Evolutionary conservation across 2,329 filamentous ascomycete species (phyloP).

Genomic region (Hypomyces rosellus): DNA sequence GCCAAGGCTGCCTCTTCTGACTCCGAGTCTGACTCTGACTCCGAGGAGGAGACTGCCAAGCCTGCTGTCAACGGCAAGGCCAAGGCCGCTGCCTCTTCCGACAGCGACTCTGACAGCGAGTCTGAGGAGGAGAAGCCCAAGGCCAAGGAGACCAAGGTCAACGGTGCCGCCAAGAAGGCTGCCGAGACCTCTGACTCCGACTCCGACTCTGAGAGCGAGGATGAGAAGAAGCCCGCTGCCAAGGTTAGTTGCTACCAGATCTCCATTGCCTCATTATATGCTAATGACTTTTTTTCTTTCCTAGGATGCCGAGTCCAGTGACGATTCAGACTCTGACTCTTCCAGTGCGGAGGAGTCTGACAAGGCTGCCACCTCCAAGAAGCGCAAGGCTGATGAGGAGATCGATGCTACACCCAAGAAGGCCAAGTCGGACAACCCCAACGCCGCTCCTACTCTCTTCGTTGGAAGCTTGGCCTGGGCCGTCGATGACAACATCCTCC

Average conservation of each 20-base stretch:
- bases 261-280: not conserved
- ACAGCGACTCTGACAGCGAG: constrained; percentile 26
- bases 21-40: constrained; percentile 29
- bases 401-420: constrained; percentile 56
- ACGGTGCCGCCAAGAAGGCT: constrained; percentile 20
- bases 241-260: constrained; percentile 22
- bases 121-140: constrained; percentile 28
- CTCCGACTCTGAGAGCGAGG: constrained; percentile 27
- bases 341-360: constrained; percentile 29
- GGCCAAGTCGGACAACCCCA: constrained; percentile 51
- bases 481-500: constrained; percentile 76
- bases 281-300: constrained; percentile 13
- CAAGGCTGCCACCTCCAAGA: constrained; percentile 37
- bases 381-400: constrained; percentile 44
- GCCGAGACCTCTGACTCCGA: constrained; percentile 29
- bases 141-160: constrained; percentile 11
- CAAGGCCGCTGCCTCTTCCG: constrained; percentile 23
- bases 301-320: constrained; percentile 18
- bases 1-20: constrained; percentile 15
- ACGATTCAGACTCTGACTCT: constrained; percentile 31
- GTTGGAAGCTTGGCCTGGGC: constrained; percentile 89
- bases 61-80: constrained; percentile 25
- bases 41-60: constrained; percentile 36
- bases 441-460: constrained; percentile 62
- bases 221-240: constrained; percentile 17